Percentiles rank a stretch among this genome's conserved stretches.
These are phyloP conservation scores for Parathielavia hyrcaniae DNA, from an alignment of 495 filamentous ascomycete genomes.

Conservation along the genomic window DNA sequence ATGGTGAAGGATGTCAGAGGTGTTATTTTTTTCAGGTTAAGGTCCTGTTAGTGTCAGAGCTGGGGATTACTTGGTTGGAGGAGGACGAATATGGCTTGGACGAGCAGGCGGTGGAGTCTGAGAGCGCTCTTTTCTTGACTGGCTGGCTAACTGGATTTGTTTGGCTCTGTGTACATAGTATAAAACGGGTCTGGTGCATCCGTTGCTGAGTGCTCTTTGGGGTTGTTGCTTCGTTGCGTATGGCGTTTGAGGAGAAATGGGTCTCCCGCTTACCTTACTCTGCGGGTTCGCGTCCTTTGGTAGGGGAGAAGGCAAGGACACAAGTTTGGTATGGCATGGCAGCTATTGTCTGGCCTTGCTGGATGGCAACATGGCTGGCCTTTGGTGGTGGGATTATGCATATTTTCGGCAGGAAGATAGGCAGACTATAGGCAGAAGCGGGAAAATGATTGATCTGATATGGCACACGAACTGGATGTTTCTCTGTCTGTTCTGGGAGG, in stretches of 20 bases:
- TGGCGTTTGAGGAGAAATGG: neutral
- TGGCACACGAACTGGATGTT: neutral
- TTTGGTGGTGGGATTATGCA: neutral
- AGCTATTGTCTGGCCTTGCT: neutral
- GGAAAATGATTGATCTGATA: neutral
- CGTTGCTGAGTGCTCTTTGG: neutral
- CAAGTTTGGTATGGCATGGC: neutral
- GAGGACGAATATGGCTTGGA: no score
- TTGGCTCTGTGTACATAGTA: neutral
- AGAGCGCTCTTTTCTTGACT: neutral
- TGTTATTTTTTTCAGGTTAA: neutral
- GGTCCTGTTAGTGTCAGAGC: neutral
- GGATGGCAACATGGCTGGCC: neutral
- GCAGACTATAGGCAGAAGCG: neutral
- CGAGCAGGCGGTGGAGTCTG: neutral
- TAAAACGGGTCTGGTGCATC: neutral
- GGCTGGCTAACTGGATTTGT: neutral
- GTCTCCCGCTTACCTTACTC: neutral
- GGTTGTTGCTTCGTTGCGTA: neutral
- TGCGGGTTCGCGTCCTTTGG: neutral
- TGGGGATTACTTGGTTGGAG: neutral
- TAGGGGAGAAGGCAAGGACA: neutral
- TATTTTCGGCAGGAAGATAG: neutral
- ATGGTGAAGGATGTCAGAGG: neutral
- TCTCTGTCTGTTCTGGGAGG: neutral